phyloP scores from a whole-genome alignment of 345 rosid genomes.

The Acer campestre region DNA sequence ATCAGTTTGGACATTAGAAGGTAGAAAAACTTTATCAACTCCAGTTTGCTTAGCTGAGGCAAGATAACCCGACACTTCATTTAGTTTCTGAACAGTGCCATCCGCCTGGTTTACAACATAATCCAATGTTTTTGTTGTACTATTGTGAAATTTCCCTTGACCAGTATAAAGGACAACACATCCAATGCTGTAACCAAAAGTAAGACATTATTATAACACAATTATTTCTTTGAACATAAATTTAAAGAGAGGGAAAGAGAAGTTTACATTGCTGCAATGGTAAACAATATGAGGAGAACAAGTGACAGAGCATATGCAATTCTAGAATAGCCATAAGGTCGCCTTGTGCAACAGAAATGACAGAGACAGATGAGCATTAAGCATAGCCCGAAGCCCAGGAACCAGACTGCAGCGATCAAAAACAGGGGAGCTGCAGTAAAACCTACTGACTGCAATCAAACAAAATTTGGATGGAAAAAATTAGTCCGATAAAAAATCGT shows the following conservation, averaged over 20 bases:
- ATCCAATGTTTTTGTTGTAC: conserved; percentile 66
- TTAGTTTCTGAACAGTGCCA: conserved; percentile 55
- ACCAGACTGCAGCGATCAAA: conserved; percentile 68
- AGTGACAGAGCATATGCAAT: conserved; percentile 72
- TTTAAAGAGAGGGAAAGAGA: conserved; percentile 2
- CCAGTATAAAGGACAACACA: conserved; percentile 76
- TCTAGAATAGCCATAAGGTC: conserved; percentile 59
- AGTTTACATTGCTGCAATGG: conserved; percentile 64
- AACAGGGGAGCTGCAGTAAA: conserved; percentile 80
- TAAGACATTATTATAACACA: conserved; percentile 5
- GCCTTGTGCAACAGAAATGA: conserved; percentile 48
- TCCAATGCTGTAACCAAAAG: conserved; percentile 63
- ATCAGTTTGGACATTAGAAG: conserved; percentile 80
- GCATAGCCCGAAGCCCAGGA: conserved; percentile 71
- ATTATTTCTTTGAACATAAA: not conserved
- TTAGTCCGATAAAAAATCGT: not conserved
- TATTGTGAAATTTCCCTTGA: conserved; percentile 67
- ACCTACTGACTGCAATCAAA: conserved; percentile 76
- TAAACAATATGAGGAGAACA: conserved; percentile 62
- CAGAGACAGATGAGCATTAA: conserved; percentile 50
- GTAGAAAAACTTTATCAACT: conserved; percentile 72
- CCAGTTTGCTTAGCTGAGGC: conserved; percentile 66
- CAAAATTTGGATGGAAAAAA: conserved; percentile 17
- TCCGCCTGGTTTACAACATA: conserved; percentile 81
- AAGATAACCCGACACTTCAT: conserved; percentile 65